phyloP scores from a whole-genome alignment of 2,329 filamentous ascomycete species.

The Pseudocercospora macadamiae region DNA sequence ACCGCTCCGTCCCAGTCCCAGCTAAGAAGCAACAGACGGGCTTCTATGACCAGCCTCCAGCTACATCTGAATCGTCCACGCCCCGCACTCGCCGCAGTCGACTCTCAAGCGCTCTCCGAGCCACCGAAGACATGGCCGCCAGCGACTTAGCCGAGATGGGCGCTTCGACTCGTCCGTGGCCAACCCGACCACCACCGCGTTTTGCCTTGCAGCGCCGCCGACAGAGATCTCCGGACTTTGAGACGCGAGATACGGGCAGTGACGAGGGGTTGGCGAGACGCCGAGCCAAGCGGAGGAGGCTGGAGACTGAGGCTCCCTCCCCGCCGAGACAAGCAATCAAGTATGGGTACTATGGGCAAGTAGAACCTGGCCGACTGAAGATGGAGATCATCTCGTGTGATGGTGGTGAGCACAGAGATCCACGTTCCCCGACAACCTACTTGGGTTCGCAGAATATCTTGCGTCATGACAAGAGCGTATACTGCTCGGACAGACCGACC shows the following conservation, averaged over 20 bases:
- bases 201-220: conserved; percentile 22
- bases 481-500: conserved; percentile 83
- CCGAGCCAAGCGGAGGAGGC: conserved; percentile 43
- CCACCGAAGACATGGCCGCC: conserved; percentile 38
- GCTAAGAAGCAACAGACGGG: conserved; percentile 33
- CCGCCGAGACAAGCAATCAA: conserved; percentile 55
- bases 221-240: conserved; percentile 26
- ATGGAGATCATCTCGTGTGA: conserved; percentile 93
- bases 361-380: conserved; percentile 76
- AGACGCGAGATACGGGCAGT: conserved; percentile 22
- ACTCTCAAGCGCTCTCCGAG: conserved; percentile 40
- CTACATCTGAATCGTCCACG: conserved; percentile 36
- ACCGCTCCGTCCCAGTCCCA: not conserved
- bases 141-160: conserved; percentile 27
- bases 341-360: conserved; percentile 86
- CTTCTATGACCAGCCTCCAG: conserved; percentile 51
- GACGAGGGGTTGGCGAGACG: conserved; percentile 23
- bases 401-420: conserved; percentile 68
- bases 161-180: conserved; percentile 10
- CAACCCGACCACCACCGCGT: conserved; percentile 17
- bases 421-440: conserved; percentile 44
- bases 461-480: conserved; percentile 79
- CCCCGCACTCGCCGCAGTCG: conserved; percentile 37
- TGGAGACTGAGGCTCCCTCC: conserved; percentile 38
- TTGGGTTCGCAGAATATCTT: conserved; percentile 81